Evolutionary conservation across 2,329 filamentous ascomycete genomes (phyloP).

Genomic region (Monosporascus sp.): DNA sequence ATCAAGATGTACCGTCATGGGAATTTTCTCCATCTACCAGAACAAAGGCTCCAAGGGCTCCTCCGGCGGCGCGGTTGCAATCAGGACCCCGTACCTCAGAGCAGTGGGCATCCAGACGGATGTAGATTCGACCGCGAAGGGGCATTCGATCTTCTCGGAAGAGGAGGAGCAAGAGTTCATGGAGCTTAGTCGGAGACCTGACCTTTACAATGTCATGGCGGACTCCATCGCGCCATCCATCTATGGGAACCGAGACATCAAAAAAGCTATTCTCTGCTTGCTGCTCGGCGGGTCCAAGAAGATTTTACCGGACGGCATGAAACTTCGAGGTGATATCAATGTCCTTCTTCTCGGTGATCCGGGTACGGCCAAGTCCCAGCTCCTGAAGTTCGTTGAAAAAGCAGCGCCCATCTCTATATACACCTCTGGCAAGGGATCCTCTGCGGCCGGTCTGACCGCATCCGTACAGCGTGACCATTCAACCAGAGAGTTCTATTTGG

Average conservation of each 20-base stretch:
- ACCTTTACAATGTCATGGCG: constrained; percentile 87
- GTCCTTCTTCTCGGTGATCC: constrained; percentile 94
- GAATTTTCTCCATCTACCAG: constrained; percentile 97
- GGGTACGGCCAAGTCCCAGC: constrained; percentile 94
- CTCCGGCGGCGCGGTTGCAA: constrained; percentile 78
- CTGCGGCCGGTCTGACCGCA: constrained; percentile 92
- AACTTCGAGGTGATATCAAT: constrained; percentile 94
- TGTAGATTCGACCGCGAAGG: constrained; percentile 82
- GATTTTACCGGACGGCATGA: constrained; percentile 96
- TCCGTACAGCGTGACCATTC: constrained; percentile 91
- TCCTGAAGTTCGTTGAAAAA: constrained; percentile 96
- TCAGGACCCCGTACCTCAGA: constrained; percentile 89
- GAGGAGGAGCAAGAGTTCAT: constrained; percentile 96
- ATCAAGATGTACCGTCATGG: constrained; percentile 90
- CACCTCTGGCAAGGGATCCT: constrained; percentile 96
- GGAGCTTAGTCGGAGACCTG: constrained; percentile 82
- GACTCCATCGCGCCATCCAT: constrained; percentile 95
- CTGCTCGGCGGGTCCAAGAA: constrained; percentile 95
- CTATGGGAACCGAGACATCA: constrained; percentile 93
- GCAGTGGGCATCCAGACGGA: constrained; percentile 91
- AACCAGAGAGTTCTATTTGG: constrained; percentile 93
- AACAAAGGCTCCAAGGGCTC: constrained; percentile 79
- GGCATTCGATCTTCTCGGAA: constrained; percentile 77
- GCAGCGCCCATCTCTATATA: constrained; percentile 96
- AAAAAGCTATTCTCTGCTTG: constrained; percentile 92